Evolutionary conservation across 2,329 filamentous ascomycete genomes (phyloP), one percentile per base, ranked within the genome.

Genomic region (Clarireedia paspali): DNA sequence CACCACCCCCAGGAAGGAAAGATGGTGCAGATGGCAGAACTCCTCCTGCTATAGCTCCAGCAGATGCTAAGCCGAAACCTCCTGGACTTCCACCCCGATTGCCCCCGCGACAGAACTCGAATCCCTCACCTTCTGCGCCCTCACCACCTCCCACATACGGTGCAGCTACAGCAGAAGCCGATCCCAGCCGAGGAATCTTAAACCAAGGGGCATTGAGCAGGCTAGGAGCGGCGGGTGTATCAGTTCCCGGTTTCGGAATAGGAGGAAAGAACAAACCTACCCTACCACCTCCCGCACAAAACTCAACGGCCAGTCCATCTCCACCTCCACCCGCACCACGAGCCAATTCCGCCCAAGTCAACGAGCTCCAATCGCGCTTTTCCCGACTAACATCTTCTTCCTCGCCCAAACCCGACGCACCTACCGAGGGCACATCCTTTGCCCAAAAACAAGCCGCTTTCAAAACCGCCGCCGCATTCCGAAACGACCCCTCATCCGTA

Each of bases 211-310:
- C 84, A 6, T 64, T 82, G 39, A 75, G 73, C 42, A 76, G 83
- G 53, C 70, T 89, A 12, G 76, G 78, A 4, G 76, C 78, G 60
- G 82, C 84, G 20, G 85, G 85, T 12, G 73, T 88, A 5, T 82
- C 80, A 3, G 83, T 89, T 0, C 80, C 85, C n/a, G 82, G 77
- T 0, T 75, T 88, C 39, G 81, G 80, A 15, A 86, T 88, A 59
- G 80, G 79, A 2, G 59, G 65, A 53, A 59, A 64, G 24, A 66
- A 56, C 68, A 73, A 71, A 70, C 47, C 72, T 40, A 53, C 67
- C 39, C 17, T 66, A 55, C 63, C 64, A 52, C 57, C 66, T 6
- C 54, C 60, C 39, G 14, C 45, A 24, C 36, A 26, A 24, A 34
- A 14, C 17, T 39, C 52, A 39, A 48, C 27, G 24, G 20, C 26